A percentile compares a stretch with the other conserved stretches of the same genome.
phyloP scores from a whole-genome alignment of 495 filamentous ascomycete species.

The Letharia columbiana region DNA sequence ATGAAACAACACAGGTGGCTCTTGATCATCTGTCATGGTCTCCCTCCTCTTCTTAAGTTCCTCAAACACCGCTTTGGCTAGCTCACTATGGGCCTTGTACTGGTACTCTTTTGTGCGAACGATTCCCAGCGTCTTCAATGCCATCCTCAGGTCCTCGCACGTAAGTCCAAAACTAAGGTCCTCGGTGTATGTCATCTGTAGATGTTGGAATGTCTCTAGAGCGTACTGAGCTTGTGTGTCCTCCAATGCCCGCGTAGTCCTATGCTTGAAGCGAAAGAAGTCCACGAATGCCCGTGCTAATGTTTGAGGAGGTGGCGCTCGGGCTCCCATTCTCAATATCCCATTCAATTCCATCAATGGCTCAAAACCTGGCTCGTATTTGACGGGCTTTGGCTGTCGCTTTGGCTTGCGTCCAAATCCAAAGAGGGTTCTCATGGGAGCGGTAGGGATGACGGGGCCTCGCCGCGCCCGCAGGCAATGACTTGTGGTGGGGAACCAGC shows the following conservation, averaged over 20 bases:
- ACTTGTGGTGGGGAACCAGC: slow-evolving; percentile 13
- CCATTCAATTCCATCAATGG: slow-evolving; percentile 44
- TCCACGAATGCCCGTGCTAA: slow-evolving; percentile 53
- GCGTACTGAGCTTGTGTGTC: slow-evolving; percentile 50
- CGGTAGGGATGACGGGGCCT: neutral
- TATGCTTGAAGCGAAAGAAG: slow-evolving; percentile 52
- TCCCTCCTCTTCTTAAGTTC: slow-evolving; percentile 37
- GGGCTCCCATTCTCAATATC: slow-evolving; percentile 37
- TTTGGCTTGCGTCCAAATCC: slow-evolving; percentile 49
- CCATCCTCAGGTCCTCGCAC: slow-evolving; percentile 42
- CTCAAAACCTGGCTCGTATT: slow-evolving; percentile 53
- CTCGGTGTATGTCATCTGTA: slow-evolving; percentile 37
- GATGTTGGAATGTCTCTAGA: slow-evolving; percentile 48
- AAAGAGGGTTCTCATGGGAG: slow-evolving; percentile 46
- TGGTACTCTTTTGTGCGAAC: slow-evolving; percentile 20
- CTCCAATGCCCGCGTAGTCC: slow-evolving; percentile 44
- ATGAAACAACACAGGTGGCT: slow-evolving; percentile 25
- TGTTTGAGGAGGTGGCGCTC: slow-evolving; percentile 51
- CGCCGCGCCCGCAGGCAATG: slow-evolving; percentile 5
- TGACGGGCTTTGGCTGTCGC: slow-evolving; percentile 43
- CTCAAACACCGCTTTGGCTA: slow-evolving; percentile 49
- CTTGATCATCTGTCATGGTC: slow-evolving; percentile 29
- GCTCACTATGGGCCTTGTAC: slow-evolving; percentile 37
- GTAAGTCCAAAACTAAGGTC: slow-evolving; percentile 38
- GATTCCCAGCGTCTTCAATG: slow-evolving; percentile 32